Conservation (phyloP, 257 asterid genomes). For the Petunia axillaris region DNA sequence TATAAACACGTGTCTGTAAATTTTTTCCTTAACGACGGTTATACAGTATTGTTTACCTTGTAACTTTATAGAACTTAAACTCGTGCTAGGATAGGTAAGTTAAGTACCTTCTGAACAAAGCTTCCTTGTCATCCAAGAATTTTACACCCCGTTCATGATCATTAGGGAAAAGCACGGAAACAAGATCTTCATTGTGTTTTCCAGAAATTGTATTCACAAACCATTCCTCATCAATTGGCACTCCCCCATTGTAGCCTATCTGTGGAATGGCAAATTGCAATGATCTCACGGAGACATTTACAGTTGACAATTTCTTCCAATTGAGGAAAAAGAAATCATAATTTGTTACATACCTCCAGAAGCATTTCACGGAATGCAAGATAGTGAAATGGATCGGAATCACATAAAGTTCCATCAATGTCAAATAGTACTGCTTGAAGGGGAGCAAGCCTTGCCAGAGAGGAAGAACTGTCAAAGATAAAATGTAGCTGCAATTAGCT, state of each 20-base stretch:
- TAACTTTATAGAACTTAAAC: neutral
- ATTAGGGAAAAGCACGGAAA: slow-evolving; percentile 68
- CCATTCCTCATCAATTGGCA: slow-evolving; percentile 66
- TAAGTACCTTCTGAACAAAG: slow-evolving; percentile 72
- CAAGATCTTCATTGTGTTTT: slow-evolving; percentile 83
- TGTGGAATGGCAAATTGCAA: neutral
- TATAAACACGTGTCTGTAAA: too few species aligned
- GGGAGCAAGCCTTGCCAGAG: slow-evolving; percentile 73
- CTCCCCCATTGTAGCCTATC: slow-evolving; percentile 88
- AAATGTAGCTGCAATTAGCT: slow-evolving; percentile 10
- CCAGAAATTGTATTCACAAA: slow-evolving; percentile 66
- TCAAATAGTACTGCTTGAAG: slow-evolving; percentile 88
- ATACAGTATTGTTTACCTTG: neutral
- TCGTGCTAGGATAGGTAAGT: neutral
- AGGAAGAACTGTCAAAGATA: slow-evolving; percentile 50
- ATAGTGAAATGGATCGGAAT: slow-evolving; percentile 83
- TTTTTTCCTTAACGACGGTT: too few species aligned
- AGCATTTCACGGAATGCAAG: slow-evolving; percentile 73
- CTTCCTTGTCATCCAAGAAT: slow-evolving; percentile 79
- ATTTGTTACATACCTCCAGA: slow-evolving; percentile 51
- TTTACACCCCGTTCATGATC: slow-evolving; percentile 73
- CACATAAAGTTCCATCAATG: slow-evolving; percentile 86
- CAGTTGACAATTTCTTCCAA: neutral
- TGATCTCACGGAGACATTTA: neutral
- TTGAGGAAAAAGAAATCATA: slow-evolving; percentile 3